A percentile compares a stretch with the other conserved stretches of the same genome.
phyloP scores from a whole-genome alignment of 768 basidiomycete species.

The Termitomyces sp. region DNA sequence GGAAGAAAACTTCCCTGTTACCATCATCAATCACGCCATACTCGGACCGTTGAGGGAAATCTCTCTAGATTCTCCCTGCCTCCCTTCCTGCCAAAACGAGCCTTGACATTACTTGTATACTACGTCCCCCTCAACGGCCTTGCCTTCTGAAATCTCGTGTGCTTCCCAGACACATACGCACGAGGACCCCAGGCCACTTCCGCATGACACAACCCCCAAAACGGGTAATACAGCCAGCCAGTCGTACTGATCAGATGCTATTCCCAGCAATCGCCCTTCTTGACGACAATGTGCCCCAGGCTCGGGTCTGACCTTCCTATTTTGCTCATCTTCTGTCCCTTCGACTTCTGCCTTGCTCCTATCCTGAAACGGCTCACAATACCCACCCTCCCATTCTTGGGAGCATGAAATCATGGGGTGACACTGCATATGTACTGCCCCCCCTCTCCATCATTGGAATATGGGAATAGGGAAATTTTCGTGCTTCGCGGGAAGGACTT shows the following conservation, averaged over 20 bases:
- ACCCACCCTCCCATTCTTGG: background rate
- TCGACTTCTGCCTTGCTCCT: background rate
- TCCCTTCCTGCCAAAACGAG: background rate
- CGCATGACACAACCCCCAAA: conserved; percentile 6
- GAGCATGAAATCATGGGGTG: background rate
- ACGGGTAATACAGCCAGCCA: conserved; percentile 4
- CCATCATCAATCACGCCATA: background rate
- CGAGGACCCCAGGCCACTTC: conserved; percentile 1
- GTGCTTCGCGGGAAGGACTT: conserved; percentile 5
- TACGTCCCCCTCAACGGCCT: background rate
- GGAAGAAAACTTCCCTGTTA: background rate
- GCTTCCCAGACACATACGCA: background rate
- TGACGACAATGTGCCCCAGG: conserved; percentile 3
- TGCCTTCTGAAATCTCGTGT: background rate
- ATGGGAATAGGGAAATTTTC: background rate
- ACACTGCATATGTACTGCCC: background rate
- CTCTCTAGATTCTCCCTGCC: background rate
- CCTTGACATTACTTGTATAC: conserved; percentile 1
- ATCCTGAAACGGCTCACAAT: conserved; percentile 1
- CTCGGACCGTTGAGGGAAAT: background rate
- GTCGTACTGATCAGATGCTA: conserved; percentile 14
- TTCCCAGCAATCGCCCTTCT: conserved; percentile 3
- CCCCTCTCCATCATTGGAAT: background rate
- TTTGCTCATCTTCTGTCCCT: background rate
- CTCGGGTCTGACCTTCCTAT: conserved; percentile 8